Percentiles rank a stretch among this genome's conserved stretches.
phyloP scores from a whole-genome alignment of 495 filamentous ascomycete species.

The Saxophila tyrrhenica region DNA sequence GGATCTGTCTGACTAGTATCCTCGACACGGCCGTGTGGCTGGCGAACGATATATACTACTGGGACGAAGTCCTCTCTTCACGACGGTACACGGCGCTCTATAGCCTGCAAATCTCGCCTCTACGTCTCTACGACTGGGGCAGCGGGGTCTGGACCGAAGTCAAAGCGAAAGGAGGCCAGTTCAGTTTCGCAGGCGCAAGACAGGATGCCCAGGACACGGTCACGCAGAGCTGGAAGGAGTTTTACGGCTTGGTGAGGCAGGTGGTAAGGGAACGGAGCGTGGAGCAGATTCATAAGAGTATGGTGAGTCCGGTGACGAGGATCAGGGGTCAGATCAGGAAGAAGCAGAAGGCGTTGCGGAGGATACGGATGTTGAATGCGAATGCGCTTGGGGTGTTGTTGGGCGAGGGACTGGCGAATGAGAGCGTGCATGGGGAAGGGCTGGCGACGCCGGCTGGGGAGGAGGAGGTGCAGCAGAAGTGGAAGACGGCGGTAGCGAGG shows the following conservation, averaged over 20 bases:
- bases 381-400: slow-evolving; percentile 77
- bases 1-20: slow-evolving; percentile 58
- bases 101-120: slow-evolving; percentile 68
- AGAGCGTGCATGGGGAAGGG: slow-evolving; percentile 21
- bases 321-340: slow-evolving; percentile 55
- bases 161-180: slow-evolving; percentile 30
- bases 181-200: slow-evolving; percentile 23
- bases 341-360: slow-evolving; percentile 56
- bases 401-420: slow-evolving; percentile 57
- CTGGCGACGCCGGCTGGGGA: slow-evolving; percentile 32
- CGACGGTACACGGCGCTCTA: slow-evolving; percentile 62
- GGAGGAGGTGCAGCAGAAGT: slow-evolving; percentile 38
- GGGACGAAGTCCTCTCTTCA: slow-evolving; percentile 72
- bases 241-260: slow-evolving; percentile 67
- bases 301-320: slow-evolving; percentile 59
- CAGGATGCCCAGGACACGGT: slow-evolving; percentile 11
- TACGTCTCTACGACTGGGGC: slow-evolving; percentile 54
- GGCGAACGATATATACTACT: slow-evolving; percentile 79
- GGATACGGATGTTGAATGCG: slow-evolving; percentile 65
- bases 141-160: slow-evolving; percentile 52
- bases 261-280: slow-evolving; percentile 55
- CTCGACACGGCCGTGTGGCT: slow-evolving; percentile 71
- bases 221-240: slow-evolving; percentile 52
- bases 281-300: slow-evolving; percentile 43
- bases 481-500: slow-evolving; percentile 58